phyloP scores from a whole-genome alignment of 192 early-diverging fungal genomes.

The Coemansia sp. region DNA sequence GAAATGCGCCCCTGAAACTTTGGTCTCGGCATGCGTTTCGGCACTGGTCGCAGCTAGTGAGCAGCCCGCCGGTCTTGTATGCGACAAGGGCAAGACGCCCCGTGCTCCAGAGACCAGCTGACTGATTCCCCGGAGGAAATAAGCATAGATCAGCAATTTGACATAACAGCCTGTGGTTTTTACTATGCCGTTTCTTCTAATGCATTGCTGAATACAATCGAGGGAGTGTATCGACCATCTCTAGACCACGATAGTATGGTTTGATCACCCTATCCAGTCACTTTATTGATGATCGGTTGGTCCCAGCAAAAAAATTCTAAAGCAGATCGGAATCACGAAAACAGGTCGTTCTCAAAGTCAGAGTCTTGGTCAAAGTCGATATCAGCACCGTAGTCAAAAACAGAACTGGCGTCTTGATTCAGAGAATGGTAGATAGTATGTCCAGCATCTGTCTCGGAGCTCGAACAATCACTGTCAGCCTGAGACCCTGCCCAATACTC shows the following conservation, averaged over 20 bases:
- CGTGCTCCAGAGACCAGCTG: constrained; percentile 25
- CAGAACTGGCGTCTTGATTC: not conserved
- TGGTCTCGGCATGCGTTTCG: constrained; percentile 38
- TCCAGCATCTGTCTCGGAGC: not conserved
- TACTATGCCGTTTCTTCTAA: no score
- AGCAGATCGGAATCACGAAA: no score
- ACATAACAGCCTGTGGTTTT: constrained; percentile 33
- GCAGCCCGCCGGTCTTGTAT: constrained; percentile 17
- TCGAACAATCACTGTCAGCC: not conserved
- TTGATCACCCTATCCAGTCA: not conserved
- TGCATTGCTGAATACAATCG: no score
- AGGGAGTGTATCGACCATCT: no score
- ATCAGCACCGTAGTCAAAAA: constrained; percentile 1
- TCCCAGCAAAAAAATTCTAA: no score
- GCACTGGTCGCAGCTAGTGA: constrained; percentile 32
- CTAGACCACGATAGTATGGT: not conserved
- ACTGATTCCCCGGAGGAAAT: not conserved
- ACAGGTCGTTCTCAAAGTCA: not conserved
- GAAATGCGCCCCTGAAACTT: constrained; percentile 16
- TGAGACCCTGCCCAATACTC: no score
- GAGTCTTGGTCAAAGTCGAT: constrained; percentile 1
- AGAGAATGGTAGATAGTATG: not conserved
- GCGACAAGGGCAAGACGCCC: constrained; percentile 14
- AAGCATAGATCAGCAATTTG: constrained; percentile 41
- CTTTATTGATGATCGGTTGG: not conserved